phyloP scores from a whole-genome alignment of 768 basidiomycete species.

The Tricholoma sp. region DNA sequence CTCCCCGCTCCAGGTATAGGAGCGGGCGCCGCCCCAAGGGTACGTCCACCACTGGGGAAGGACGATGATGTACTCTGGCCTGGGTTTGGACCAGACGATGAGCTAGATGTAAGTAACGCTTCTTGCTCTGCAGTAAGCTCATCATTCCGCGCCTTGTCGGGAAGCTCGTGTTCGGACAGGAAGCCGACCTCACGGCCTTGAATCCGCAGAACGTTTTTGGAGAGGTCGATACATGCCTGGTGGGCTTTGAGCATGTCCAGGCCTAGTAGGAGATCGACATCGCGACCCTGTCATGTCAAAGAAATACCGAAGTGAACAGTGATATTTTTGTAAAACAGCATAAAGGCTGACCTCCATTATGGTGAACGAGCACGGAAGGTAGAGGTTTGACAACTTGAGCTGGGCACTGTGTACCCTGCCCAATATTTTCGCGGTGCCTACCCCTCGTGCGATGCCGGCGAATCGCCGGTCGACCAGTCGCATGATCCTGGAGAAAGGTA shows the following conservation, averaged over 20 bases:
- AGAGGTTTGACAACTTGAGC: conserved; percentile 79
- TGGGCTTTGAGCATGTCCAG: conserved; percentile 99
- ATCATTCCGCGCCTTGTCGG: conserved; percentile 61
- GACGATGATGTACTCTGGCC: conserved; percentile 17
- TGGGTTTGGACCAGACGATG: conserved; percentile 10
- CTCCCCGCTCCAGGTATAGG: conserved; percentile 15
- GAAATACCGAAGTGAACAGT: not conserved
- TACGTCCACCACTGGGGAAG: conserved; percentile 70
- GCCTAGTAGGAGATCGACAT: conserved; percentile 94
- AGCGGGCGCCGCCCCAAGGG: conserved; percentile 46
- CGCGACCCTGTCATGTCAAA: conserved; percentile 55
- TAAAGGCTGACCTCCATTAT: conserved; percentile 75
- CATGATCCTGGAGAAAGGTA: conserved; percentile 62
- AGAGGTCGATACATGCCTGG: conserved; percentile 92
- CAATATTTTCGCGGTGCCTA: conserved; percentile 91
- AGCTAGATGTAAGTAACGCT: conserved; percentile 16
- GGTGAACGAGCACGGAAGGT: conserved; percentile 87
- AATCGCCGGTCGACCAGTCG: conserved; percentile 85
- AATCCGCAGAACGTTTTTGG: conserved; percentile 87
- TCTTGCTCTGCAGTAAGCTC: conserved; percentile 21
- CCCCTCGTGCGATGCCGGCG: conserved; percentile 86
- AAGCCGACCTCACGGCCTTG: conserved; percentile 86
- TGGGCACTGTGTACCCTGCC: conserved; percentile 93
- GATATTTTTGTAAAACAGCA: not conserved
- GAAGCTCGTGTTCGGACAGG: conserved; percentile 91